These are phyloP conservation scores for Herpetospermum pedunculosum DNA, from an alignment of 306 rosid genomes.

Conservation along the genomic window DNA sequence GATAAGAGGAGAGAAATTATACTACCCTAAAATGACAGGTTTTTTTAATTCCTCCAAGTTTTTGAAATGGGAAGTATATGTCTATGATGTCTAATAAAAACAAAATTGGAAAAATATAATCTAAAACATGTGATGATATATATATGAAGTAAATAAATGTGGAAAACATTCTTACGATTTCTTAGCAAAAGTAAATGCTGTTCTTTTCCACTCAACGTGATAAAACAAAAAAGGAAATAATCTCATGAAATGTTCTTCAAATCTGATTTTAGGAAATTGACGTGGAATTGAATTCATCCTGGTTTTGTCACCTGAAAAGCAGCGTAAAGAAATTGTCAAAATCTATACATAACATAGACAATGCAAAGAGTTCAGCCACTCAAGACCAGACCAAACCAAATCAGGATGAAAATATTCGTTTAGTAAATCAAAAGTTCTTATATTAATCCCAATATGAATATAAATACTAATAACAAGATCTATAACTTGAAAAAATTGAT, in stretches of 20 bases:
- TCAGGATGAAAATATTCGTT: no score
- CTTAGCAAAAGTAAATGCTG: neutral
- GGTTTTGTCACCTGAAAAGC: neutral
- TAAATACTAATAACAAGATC: no score
- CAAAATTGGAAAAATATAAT: neutral
- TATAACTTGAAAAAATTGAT: no score
- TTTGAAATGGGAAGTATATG: neutral
- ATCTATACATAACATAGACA: neutral
- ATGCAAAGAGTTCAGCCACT: neutral
- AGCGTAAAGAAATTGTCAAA: neutral
- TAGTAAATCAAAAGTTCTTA: no score
- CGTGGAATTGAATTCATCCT: neutral
- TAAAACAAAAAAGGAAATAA: neutral
- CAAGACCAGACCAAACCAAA: no score
- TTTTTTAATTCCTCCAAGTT: no score
- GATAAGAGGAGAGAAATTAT: no score
- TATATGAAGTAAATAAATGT: neutral
- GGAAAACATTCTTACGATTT: neutral
- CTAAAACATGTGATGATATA: neutral
- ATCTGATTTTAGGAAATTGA: neutral
- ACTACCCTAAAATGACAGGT: neutral
- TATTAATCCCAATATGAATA: no score
- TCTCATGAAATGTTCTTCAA: neutral
- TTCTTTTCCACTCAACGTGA: neutral
- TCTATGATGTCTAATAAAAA: neutral